Evolutionary conservation across 495 filamentous ascomycete species (phyloP).

Genomic region (Eremomyces bilateralis): DNA sequence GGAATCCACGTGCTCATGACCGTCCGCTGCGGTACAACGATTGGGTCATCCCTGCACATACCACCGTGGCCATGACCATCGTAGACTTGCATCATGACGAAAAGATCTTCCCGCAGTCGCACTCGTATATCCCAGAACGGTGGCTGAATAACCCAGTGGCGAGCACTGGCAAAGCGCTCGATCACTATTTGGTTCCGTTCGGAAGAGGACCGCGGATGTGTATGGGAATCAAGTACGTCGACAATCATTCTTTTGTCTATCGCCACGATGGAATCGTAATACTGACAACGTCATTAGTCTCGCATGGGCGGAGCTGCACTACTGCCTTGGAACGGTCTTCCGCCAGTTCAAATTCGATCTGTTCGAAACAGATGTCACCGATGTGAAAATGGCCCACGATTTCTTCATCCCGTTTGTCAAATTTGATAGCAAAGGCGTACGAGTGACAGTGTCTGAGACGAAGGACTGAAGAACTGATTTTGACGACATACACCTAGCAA

Average conservation of each 20-base stretch:
- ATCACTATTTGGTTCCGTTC: too few relatives aligned
- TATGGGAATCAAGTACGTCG: too few relatives aligned
- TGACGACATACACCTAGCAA: too few relatives aligned
- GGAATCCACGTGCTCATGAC: neutral
- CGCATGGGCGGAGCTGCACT: too few relatives aligned
- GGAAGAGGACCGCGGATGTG: too few relatives aligned
- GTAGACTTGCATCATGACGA: neutral
- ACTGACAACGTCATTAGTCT: too few relatives aligned
- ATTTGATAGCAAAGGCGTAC: conserved; percentile 18
- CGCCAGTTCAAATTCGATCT: conserved; percentile 17
- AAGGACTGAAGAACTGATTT: neutral
- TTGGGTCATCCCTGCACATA: neutral
- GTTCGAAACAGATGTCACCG: conserved; percentile 19
- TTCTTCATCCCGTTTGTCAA: conserved; percentile 18
- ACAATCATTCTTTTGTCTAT: too few relatives aligned
- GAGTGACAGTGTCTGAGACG: conserved; percentile 2
- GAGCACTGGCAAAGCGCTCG: too few relatives aligned
- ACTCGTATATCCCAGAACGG: neutral
- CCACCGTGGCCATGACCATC: neutral
- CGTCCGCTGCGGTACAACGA: neutral
- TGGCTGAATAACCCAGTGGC: too few relatives aligned
- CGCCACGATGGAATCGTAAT: too few relatives aligned
- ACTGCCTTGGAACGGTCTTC: too few relatives aligned
- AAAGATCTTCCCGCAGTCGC: neutral
- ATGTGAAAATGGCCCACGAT: conserved; percentile 19